phyloP scores from a whole-genome alignment of 805 yeast species.

The Pichia deserticola region DNA sequence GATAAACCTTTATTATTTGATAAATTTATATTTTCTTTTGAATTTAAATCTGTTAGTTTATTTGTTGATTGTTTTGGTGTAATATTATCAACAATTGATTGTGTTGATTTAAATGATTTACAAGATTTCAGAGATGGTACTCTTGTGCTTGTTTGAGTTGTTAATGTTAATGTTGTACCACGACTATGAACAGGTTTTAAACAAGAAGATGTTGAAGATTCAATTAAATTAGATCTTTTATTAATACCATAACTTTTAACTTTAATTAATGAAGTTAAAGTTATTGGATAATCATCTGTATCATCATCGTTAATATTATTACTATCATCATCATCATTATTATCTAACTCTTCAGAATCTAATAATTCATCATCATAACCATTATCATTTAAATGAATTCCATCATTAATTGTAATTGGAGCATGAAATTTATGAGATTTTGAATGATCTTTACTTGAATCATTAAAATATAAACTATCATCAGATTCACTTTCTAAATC shows the following conservation, averaged over 20 bases:
- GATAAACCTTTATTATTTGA: not conserved
- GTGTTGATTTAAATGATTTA: conserved; percentile 2
- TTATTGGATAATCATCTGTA: conserved; percentile 8
- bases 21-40: conserved; percentile 17
- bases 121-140: conserved; percentile 6
- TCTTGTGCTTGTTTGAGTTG: conserved; percentile 8
- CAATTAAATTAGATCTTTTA: not conserved
- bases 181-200: conserved; percentile 11
- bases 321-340: conserved; percentile 13
- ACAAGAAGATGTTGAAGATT: conserved; percentile 11
- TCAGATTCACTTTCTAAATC: conserved; percentile 19
- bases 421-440: not conserved
- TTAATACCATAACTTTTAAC: conserved; percentile 3
- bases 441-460: not conserved
- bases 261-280: conserved; percentile 4
- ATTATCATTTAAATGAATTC: conserved; percentile 6
- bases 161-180: conserved; percentile 11
- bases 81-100: not conserved
- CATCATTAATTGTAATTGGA: conserved; percentile 9
- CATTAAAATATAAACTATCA: conserved; percentile 1
- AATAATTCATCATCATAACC: conserved; percentile 14
- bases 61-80: too few species aligned
- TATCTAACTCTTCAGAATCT: conserved; percentile 8
- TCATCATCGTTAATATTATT: conserved; percentile 10
- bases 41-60: not conserved